Evolutionary conservation across 108 stramenopile species (phyloP).

Genomic region (Nitzschia sp.): DNA sequence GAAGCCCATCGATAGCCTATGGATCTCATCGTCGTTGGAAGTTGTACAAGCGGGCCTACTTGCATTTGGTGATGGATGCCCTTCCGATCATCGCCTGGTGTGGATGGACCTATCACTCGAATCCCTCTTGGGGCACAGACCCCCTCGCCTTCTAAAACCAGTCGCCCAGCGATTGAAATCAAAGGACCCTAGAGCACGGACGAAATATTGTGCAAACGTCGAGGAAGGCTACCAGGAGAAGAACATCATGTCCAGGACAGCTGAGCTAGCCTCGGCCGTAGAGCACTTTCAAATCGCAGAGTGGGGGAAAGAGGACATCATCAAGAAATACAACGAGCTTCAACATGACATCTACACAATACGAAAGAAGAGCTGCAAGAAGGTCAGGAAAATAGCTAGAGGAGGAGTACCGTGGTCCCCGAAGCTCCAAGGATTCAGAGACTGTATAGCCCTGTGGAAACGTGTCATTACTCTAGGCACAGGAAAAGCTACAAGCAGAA

Average conservation of each 20-base stretch:
- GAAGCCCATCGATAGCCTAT: slow-evolving; percentile 2
- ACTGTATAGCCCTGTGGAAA: neutral
- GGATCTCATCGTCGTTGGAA: neutral
- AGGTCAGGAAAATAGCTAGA: neutral
- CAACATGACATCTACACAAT: no score
- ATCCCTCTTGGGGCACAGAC: neutral
- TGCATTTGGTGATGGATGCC: no score
- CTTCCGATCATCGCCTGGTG: neutral
- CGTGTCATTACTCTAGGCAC: neutral
- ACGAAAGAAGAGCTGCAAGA: neutral
- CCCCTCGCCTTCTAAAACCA: neutral
- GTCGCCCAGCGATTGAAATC: neutral
- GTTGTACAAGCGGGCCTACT: neutral
- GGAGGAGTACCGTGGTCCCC: slow-evolving; percentile 8
- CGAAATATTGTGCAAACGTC: neutral
- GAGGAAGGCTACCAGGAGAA: neutral
- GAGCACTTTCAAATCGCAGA: no score
- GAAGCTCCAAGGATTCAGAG: neutral
- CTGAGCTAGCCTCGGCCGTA: no score
- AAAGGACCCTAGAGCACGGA: neutral
- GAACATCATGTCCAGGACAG: no score
- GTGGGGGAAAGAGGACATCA: no score
- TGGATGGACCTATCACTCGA: neutral
- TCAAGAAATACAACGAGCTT: no score
- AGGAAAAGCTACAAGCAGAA: neutral